Conservation (phyloP, 495 filamentous ascomycete species). For the Cenococcum geophilum region DNA sequence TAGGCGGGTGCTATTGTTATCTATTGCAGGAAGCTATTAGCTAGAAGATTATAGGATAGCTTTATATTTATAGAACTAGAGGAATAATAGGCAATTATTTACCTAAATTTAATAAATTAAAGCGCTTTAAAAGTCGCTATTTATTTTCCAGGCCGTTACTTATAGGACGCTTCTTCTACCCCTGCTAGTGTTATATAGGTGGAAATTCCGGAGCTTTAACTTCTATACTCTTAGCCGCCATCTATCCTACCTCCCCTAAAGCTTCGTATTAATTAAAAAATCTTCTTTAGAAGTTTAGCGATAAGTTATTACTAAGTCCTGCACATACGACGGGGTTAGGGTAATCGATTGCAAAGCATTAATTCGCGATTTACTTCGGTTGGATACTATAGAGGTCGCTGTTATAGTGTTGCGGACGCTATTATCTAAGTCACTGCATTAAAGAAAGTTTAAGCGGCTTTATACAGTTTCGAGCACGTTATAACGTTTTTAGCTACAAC, state of each 20-base stretch:
- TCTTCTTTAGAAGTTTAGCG: background rate
- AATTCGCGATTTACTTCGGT: background rate
- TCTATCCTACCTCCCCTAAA: conserved; percentile 21
- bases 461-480: background rate
- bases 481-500: background rate
- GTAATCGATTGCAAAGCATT: background rate
- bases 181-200: conserved; percentile 12
- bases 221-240: conserved; percentile 19
- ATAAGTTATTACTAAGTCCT: background rate
- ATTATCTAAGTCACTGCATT: conserved; percentile 2
- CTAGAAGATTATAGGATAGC: background rate
- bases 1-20: conserved; percentile 28
- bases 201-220: conserved; percentile 23
- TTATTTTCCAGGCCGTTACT: conserved; percentile 34
- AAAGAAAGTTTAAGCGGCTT: background rate
- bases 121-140: conserved; percentile 63
- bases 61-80: background rate
- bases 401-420: conserved; percentile 3
- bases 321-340: background rate
- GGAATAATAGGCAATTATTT: conserved; percentile 46
- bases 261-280: background rate
- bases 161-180: conserved; percentile 28
- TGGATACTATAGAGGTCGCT: conserved; percentile 5
- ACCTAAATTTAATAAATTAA: conserved; percentile 79
- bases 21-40: conserved; percentile 8